Evolutionary conservation across 768 basidiomycete species (phyloP), one percentile per base, ranked within the genome.

Genomic region (Lactarius sp.): DNA sequence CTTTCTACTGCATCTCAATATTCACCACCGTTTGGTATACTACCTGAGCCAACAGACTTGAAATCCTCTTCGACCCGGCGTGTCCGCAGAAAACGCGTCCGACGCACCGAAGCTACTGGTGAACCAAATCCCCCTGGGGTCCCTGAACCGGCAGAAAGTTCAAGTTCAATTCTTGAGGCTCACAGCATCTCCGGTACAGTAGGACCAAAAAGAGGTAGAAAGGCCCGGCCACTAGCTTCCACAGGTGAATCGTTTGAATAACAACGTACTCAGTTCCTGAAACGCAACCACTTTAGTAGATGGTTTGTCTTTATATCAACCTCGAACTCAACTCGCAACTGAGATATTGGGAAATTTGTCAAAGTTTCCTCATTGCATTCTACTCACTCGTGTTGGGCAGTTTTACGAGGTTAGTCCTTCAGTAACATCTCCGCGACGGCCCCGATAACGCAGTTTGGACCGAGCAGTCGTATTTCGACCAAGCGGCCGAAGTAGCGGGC

Each of bases 381-480:
- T 98, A 31, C 80, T 98, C 18, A 98, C 94, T 8, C 84, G 92
- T 58, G 94, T 98, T 12, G 95, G 95, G 14, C 88, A 93, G 69
- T 98, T 98, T 73, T 98, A 96, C 71, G 95, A 98, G 83, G 95
- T 92, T 72, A 46, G 77, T 22, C 7, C 2, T 52, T 5, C 27
- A 27, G 3, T 49, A 10, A 46, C 10, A 10, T 39, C 31, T 13
- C 54, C 12, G 5, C 27, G 31, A 18, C 13, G 9, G 3, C 46
- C 36, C n/a, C 7, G 14, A 42, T 53, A 42, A 54, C 52, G 18
- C 9, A 1, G 16, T n/a, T 50, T 41, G 39, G 33, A 10, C 34
- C 18, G 41, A 14, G 14, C 60, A 98, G 94, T 95, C 95, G 0
- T 97, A 97, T 73, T 98, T 96, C 69, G 88, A 91, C 46, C 95